Base-by-base conservation (phyloP, 2,329 filamentous ascomycete genomes). In the Colletotrichum spaethianum region DNA sequence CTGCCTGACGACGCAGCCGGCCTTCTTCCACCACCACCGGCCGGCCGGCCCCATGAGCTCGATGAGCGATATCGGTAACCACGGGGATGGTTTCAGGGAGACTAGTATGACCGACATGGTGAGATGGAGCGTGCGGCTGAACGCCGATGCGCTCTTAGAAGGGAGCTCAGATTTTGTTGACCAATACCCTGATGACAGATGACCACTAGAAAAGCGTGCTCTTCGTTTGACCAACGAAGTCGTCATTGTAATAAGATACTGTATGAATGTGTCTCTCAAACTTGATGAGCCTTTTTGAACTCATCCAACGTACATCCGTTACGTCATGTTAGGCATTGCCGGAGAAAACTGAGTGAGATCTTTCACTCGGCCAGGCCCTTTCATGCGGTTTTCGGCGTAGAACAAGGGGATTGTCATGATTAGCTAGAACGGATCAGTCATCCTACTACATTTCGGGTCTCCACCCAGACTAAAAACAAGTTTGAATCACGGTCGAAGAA, bases 21-120 rank as follows among this genome's bases (percentile, higher is more conserved):
- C 80, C 38, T 76, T 88, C 2, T 85, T 89, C 75, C 81, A 85
- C 23, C 83, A 86, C 20, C 83, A 87, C 72, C 79, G 83, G 1
- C 76, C 81, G 0, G 80, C 80, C 0, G 87, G 86, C 1, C 76
- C 76, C 1, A 77, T 75, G 46, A 76, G 65, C 9, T 73, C 75
- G 1, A 77, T 76, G 48, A 85, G 83, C 63, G 81, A 86, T 56
- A 85, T 85, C 48, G 75, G 76, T 2, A 73, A 80, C 3, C 78
- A 83, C 36, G 77, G 8, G 1, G 8, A 76, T 0, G 80, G 76
- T 1, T 80, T 75, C 26, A 77, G 78, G 52, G 77, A 81, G 0
- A 72, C 73, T 23, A 75, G 77, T 5, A 68, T 73, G 50, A 84
- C 82, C 0, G 76, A 79, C 36, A 82, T 83, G 69, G 67, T 85